Percentiles rank a stretch among this genome's conserved stretches.
These are phyloP conservation scores for Raddia distichophylla DNA, from an alignment of 176 grass and related monocot species.

Conservation along the genomic window DNA sequence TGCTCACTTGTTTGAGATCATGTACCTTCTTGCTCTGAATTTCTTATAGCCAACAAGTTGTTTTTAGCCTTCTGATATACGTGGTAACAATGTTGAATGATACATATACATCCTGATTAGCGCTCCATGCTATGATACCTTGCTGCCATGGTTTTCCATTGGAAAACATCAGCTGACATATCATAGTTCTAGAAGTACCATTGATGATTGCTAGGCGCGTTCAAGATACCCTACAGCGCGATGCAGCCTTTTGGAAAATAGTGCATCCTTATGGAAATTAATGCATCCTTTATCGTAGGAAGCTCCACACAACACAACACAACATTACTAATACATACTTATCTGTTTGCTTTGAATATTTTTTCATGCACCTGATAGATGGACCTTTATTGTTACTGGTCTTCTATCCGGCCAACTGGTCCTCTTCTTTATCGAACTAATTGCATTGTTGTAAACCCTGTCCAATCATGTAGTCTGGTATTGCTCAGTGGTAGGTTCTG, in stretches of 20 bases:
- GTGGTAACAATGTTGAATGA: neutral
- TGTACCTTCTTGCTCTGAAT: neutral
- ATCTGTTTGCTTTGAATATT: slow-evolving; percentile 2
- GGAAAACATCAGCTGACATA: neutral
- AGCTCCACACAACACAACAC: slow-evolving; percentile 9
- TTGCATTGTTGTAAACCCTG: neutral
- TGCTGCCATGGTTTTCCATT: neutral
- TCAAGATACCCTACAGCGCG: neutral
- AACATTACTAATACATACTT: neutral
- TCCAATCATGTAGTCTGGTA: neutral
- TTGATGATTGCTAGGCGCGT: neutral
- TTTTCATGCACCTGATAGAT: slow-evolving; percentile 13
- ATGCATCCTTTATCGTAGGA: neutral
- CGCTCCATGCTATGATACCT: neutral
- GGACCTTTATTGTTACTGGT: neutral
- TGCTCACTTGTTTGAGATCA: neutral
- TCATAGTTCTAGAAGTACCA: slow-evolving; percentile 24
- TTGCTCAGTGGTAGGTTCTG: neutral
- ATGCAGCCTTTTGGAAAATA: neutral
- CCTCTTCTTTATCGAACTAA: slow-evolving; percentile 7
- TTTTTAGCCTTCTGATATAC: neutral
- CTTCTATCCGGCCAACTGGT: slow-evolving; percentile 22
- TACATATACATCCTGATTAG: neutral
- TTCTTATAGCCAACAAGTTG: slow-evolving; percentile 12
- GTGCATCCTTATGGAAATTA: neutral